Conservation (phyloP, 768 basidiomycete genomes). For the Sutorius australiensis region DNA sequence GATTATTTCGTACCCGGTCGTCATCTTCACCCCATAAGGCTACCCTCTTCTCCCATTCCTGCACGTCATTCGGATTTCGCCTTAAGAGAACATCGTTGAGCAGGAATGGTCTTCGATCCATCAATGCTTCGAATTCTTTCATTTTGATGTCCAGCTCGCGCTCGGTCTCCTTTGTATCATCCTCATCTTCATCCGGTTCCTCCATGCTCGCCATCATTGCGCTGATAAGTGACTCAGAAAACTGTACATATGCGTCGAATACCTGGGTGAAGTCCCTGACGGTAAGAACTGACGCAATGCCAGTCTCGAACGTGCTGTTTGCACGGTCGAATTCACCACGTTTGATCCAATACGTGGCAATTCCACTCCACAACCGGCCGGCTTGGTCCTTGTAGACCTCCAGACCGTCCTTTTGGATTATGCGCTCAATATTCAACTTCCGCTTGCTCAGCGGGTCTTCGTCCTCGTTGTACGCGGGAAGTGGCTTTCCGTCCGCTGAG, state of each 20-base stretch:
- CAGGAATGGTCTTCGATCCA: conserved; percentile 93
- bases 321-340: conserved; percentile 92
- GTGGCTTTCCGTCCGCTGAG: conserved; percentile 46
- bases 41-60: conserved; percentile 98
- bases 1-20: conserved; percentile 60
- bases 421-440: conserved; percentile 81
- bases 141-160: conserved; percentile 82
- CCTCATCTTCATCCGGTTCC: conserved; percentile 68
- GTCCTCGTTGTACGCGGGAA: conserved; percentile 67
- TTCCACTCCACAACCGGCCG: conserved; percentile 90
- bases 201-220: conserved; percentile 85
- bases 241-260: conserved; percentile 95
- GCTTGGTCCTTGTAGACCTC: conserved; percentile 94
- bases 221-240: conserved; percentile 83
- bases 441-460: conserved; percentile 70
- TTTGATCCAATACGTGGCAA: conserved; percentile 99
- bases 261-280: conserved; percentile 97
- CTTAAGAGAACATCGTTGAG: conserved; percentile 92
- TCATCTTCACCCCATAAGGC: conserved; percentile 92
- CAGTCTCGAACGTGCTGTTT: conserved; percentile 82
- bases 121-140: conserved; percentile 90
- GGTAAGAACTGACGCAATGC: conserved; percentile 79
- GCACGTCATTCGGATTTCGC: conserved; percentile 95
- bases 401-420: conserved; percentile 84
- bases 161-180: conserved; percentile 78